Conservation (phyloP, 495 filamentous ascomycete genomes). For the Tuber indicum region DNA sequence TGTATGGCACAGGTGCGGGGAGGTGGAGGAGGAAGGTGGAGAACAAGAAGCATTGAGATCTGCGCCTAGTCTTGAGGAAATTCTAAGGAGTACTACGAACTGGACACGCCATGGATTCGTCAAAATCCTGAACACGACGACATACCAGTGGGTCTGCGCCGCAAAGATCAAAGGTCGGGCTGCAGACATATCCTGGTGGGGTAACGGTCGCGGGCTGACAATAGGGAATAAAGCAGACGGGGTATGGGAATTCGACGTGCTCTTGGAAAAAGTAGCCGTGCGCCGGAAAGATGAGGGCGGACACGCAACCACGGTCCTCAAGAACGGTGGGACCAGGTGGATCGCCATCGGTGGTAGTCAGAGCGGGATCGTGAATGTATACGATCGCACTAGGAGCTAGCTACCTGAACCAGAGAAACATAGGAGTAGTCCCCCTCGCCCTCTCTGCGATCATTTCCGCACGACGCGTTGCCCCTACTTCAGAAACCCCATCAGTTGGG, state of each 20-base stretch:
- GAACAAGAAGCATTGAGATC: constrained; percentile 58
- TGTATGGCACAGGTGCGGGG: constrained; percentile 44
- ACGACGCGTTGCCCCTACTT: too few species aligned
- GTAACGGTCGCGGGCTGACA: constrained; percentile 60
- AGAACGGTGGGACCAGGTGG: constrained; percentile 58
- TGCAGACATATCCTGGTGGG: constrained; percentile 43
- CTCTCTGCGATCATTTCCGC: too few species aligned
- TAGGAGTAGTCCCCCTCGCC: too few species aligned
- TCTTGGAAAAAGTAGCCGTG: constrained; percentile 57
- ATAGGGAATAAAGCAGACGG: constrained; percentile 80
- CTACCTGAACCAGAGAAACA: too few species aligned
- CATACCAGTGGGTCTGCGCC: constrained; percentile 44
- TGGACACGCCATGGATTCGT: constrained; percentile 62
- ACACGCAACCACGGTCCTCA: constrained; percentile 73
- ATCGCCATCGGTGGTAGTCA: constrained; percentile 69
- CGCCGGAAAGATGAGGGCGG: constrained; percentile 88
- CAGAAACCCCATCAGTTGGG: too few species aligned
- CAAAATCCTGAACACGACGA: constrained; percentile 68
- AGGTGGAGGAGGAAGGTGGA: constrained; percentile 51
- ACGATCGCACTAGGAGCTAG: constrained; percentile 60
- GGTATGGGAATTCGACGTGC: constrained; percentile 81
- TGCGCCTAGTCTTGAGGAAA: constrained; percentile 66
- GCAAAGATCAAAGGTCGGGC: constrained; percentile 59
- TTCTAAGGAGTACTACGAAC: constrained; percentile 57
- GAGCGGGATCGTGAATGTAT: constrained; percentile 84